Conservation (phyloP, 1,139 yeast genomes). For the Saccharomyces hybrid region DNA sequence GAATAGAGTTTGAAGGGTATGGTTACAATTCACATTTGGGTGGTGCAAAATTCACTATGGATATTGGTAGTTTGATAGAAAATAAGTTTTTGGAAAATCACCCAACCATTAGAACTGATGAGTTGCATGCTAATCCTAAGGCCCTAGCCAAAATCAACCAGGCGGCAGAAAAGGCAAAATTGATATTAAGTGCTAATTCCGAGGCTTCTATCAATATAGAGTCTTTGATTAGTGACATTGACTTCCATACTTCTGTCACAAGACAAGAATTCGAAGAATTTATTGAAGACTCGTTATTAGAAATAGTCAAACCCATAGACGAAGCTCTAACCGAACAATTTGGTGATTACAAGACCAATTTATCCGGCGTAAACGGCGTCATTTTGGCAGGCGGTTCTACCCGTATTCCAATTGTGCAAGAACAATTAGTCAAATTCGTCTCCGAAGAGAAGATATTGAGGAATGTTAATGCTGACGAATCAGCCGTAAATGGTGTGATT, state of each 20-base stretch:
- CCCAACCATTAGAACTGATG: conserved; percentile 33
- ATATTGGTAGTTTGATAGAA: conserved; percentile 53
- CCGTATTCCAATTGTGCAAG: conserved; percentile 82
- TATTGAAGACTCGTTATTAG: conserved; percentile 39
- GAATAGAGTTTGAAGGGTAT: conserved; percentile 61
- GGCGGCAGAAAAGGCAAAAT: conserved; percentile 82
- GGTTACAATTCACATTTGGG: conserved; percentile 63
- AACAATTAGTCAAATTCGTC: conserved; percentile 44
- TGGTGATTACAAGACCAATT: conserved; percentile 22
- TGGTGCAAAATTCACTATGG: conserved; percentile 65
- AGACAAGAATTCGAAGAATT: conserved; percentile 72
- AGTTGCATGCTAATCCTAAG: conserved; percentile 45
- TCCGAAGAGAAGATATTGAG: conserved; percentile 65
- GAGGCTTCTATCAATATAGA: conserved; percentile 73
- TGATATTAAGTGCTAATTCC: conserved; percentile 75
- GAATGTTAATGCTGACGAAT: conserved; percentile 92
- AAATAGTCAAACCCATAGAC: conserved; percentile 49
- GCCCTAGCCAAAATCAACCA: conserved; percentile 64
- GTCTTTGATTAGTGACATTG: conserved; percentile 59
- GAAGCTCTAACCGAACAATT: conserved; percentile 41
- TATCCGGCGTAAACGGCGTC: conserved; percentile 52
- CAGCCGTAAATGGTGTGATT: conserved; percentile 88
- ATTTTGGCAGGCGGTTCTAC: conserved; percentile 88
- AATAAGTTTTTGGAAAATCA: conserved; percentile 46
- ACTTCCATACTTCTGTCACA: conserved; percentile 57